These are phyloP conservation scores for Solanum medicagineum DNA, from an alignment of 257 asterid genomes.

Conservation along the genomic window DNA sequence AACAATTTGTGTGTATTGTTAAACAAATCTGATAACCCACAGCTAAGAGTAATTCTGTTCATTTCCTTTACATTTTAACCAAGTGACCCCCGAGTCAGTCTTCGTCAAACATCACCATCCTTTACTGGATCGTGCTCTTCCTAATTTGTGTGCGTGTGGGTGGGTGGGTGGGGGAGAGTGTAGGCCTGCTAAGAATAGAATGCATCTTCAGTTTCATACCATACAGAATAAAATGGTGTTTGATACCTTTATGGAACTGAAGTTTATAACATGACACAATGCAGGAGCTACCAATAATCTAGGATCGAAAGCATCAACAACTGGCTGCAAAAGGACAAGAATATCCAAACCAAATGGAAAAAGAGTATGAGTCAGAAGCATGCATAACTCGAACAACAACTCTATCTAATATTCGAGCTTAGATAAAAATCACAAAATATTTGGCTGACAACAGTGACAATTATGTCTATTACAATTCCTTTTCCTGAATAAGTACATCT, in stretches of 20 bases:
- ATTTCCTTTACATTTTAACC: not conserved
- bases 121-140: not conserved
- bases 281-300: constrained; percentile 96
- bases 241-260: constrained; percentile 27
- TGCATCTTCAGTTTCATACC: not conserved
- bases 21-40: not conserved
- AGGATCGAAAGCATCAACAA: constrained; percentile 91
- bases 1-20: not conserved
- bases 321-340: constrained; percentile 23
- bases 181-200: not conserved
- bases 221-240: not conserved
- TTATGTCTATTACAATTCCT: not conserved
- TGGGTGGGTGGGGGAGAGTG: not conserved
- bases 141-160: not conserved
- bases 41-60: not conserved
- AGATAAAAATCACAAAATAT: not conserved
- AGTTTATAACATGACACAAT: constrained; percentile 59
- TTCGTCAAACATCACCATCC: not conserved
- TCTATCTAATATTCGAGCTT: not conserved
- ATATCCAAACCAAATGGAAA: not conserved
- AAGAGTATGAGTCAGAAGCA: not conserved
- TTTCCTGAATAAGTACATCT: not conserved
- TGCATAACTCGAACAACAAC: not conserved
- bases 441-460: not conserved
- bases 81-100: not conserved